phyloP scores from a whole-genome alignment of 768 basidiomycete genomes.

The Tulasnella sp. region DNA sequence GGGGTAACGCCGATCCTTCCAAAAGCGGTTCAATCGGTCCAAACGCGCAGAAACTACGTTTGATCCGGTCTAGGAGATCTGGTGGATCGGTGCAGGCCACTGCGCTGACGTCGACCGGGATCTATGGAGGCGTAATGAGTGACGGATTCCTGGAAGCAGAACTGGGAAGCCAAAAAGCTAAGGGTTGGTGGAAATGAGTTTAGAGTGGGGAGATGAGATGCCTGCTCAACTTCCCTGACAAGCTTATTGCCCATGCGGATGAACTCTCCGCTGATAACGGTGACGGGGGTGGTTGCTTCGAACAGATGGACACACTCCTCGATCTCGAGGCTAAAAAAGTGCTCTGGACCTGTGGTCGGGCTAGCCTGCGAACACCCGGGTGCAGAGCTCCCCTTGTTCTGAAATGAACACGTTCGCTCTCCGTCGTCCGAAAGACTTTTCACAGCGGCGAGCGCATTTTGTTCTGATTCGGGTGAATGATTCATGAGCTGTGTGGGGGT shows the following conservation, averaged over 20 bases:
- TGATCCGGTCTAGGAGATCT: not conserved
- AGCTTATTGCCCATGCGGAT: slow-evolving; percentile 16
- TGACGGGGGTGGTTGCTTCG: not conserved
- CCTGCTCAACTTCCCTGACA: slow-evolving; percentile 19
- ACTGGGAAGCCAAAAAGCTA: not conserved
- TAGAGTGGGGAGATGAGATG: slow-evolving; percentile 21
- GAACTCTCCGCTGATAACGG: slow-evolving; percentile 8
- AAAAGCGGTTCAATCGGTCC: not conserved
- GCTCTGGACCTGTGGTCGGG: slow-evolving; percentile 12
- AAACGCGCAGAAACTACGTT: not conserved
- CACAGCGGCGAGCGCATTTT: not conserved
- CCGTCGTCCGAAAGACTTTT: not conserved
- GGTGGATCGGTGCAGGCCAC: slow-evolving; percentile 3
- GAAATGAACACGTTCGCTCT: not conserved
- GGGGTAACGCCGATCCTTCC: not conserved
- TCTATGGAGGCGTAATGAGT: not conserved
- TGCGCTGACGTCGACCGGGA: not conserved
- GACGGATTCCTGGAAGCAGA: slow-evolving; percentile 17
- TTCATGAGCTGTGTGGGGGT: not conserved
- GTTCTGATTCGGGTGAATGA: not conserved
- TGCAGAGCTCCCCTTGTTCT: too few species aligned
- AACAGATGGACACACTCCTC: not conserved
- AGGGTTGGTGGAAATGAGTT: slow-evolving; percentile 18
- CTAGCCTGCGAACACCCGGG: not conserved
- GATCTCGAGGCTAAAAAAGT: not conserved